Percentiles rank a stretch among this genome's conserved stretches.
These are phyloP conservation scores for Gnomoniopsis sp. DNA, from an alignment of 2,329 filamentous ascomycete genomes.

Conservation along the genomic window DNA sequence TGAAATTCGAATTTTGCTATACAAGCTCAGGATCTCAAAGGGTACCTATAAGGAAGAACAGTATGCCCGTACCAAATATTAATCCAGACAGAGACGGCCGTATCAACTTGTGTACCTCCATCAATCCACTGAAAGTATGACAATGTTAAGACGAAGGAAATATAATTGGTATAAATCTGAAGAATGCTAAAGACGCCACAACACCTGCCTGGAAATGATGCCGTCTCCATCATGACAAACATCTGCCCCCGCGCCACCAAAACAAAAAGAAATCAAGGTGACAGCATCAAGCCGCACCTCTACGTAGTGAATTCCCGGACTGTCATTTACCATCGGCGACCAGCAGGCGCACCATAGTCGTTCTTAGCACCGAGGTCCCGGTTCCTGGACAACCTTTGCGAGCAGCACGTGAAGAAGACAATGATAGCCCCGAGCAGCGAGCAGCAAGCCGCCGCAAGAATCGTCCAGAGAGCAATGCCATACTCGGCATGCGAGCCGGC, in stretches of 20 bases:
- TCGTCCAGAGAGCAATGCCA: slow-evolving; percentile 55
- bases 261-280: background rate
- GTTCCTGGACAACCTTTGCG: slow-evolving; percentile 39
- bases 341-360: slow-evolving; percentile 20
- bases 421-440: slow-evolving; percentile 53
- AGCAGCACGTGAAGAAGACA: slow-evolving; percentile 61
- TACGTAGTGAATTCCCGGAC: slow-evolving; percentile 2
- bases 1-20: too few relatives aligned
- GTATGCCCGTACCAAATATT: too few relatives aligned
- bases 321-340: slow-evolving; percentile 20
- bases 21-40: too few relatives aligned
- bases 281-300: background rate
- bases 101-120: background rate
- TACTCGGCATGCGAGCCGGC: slow-evolving; percentile 43
- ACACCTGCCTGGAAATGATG: background rate
- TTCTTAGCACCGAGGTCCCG: slow-evolving; percentile 28
- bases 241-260: background rate
- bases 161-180: background rate
- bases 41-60: too few relatives aligned
- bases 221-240: background rate
- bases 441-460: slow-evolving; percentile 53
- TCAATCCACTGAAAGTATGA: background rate
- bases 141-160: background rate
- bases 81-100: background rate
- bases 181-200: background rate